Evolutionary conservation across 2,329 filamentous ascomycete genomes (phyloP).

Genomic region (Lizonia empirigonia): DNA sequence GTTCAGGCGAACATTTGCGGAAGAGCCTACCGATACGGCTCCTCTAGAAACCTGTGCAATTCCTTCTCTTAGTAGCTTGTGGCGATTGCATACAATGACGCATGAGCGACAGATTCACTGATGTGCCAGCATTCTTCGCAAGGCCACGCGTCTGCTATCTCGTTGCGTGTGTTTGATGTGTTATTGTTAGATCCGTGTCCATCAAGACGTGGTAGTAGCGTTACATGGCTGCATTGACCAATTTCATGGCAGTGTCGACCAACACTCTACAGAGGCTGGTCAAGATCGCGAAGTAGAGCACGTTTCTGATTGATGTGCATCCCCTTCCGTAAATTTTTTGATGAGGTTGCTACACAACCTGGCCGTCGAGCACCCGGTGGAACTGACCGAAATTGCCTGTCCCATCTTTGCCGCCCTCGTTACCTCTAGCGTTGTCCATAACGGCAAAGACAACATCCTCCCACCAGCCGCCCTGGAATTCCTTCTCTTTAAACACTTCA

Average conservation of each 20-base stretch:
- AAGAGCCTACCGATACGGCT: too few species aligned
- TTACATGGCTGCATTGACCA: neutral
- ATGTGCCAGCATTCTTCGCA: too few species aligned
- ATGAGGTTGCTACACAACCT: constrained; percentile 22
- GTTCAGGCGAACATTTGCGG: too few species aligned
- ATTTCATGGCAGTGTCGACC: neutral
- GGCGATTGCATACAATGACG: too few species aligned
- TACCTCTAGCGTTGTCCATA: constrained; percentile 46
- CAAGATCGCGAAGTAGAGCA: neutral
- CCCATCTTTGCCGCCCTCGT: constrained; percentile 35
- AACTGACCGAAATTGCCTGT: constrained; percentile 61
- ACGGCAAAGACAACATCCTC: constrained; percentile 69
- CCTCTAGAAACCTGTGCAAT: too few species aligned
- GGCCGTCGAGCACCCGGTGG: constrained; percentile 32
- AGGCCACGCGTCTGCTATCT: too few species aligned
- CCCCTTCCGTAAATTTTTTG: neutral
- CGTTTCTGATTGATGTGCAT: neutral
- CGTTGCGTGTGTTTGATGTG: too few species aligned
- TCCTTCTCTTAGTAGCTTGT: too few species aligned
- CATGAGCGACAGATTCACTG: too few species aligned
- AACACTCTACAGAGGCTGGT: neutral
- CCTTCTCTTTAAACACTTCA: constrained; percentile 63
- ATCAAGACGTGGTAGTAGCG: neutral
- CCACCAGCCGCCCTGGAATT: constrained; percentile 71
- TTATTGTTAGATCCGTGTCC: neutral